Evolutionary conservation across 2,329 filamentous ascomycete genomes (phyloP), one percentile per base, ranked within the genome.

Genomic region (Huntiella decipiens): DNA sequence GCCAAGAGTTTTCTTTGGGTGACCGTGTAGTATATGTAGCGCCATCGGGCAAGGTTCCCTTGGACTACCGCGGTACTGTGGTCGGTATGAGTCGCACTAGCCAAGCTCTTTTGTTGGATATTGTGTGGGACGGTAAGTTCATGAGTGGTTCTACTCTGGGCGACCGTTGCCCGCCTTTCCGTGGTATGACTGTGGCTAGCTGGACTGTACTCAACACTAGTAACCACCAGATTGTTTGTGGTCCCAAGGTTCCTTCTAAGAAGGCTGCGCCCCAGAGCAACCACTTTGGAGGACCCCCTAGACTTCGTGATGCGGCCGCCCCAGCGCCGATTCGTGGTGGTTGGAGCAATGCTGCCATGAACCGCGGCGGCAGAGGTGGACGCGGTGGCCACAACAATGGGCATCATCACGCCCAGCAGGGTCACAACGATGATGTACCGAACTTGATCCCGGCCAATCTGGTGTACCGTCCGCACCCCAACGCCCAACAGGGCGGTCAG

Each of bases 121-220:
- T 96, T 48, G 79, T 98, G 5, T 98, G 94, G 62, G 92, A 98
- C 59, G 74, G 76, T 10, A 82, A 85, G 0, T 98, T 98, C 62
- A 96, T 98, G 87, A 93, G 86, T 57, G 91, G 91, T 51, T 95
- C 87, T 1, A 91, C 83, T 0, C 71, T 98, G 12, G 82, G 84
- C 49, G 86, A 87, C 47, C 79, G 91, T 49, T 94, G 88, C 58
- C 85, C 86, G 19, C 78, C 84, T 34, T 98, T 98, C 75, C 77
- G 88, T 33, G 91, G 91, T 44, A 87, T 91, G 59, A 95, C 91
- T 0, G 86, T 98, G 3, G 76, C 85, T 2, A 74, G 80, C 5
- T 81, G 82, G n/a, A 82, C 83, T 1, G 86, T 96, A 2, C 71
- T 98, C 32, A 98, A 98, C 62, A 67, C 93, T 47, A 79, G 79